Conservation (phyloP, 1,139 yeast genomes). For the Kodamaea sp. region DNA sequence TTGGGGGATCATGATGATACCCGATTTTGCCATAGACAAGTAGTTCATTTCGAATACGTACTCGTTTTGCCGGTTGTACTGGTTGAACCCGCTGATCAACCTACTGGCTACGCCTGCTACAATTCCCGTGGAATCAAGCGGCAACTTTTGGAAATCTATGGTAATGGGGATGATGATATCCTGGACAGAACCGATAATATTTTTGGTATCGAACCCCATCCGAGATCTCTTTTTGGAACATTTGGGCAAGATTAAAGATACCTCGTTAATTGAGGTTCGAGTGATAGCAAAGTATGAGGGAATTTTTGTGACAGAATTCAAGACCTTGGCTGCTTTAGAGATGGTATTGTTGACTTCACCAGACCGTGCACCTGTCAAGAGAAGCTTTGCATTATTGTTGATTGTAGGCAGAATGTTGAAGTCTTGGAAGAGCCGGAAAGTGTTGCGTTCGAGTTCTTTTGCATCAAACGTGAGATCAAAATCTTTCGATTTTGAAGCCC, state of each 20-base stretch:
- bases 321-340: constrained; percentile 33
- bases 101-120: constrained; percentile 66
- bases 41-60: constrained; percentile 56
- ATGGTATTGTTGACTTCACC: constrained; percentile 46
- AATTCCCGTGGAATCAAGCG: constrained; percentile 65
- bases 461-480: not conserved
- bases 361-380: constrained; percentile 64
- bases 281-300: constrained; percentile 63
- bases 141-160: constrained; percentile 56
- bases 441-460: constrained; percentile 27
- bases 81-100: constrained; percentile 37
- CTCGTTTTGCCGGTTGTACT: constrained; percentile 17
- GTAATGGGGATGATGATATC: constrained; percentile 60
- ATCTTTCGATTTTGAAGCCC: not conserved
- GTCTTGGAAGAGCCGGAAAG: constrained; percentile 44
- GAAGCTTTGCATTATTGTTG: constrained; percentile 39
- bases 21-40: constrained; percentile 62
- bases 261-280: constrained; percentile 52
- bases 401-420: constrained; percentile 48
- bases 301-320: constrained; percentile 28
- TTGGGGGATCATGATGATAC: constrained; percentile 59
- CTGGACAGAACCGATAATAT: constrained; percentile 56
- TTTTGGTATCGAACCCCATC: constrained; percentile 45
- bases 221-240: constrained; percentile 33
- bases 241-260: constrained; percentile 56